These are phyloP conservation scores for Stagonosporopsis chrysanthemi DNA, from an alignment of 2,329 filamentous ascomycete genomes.

Conservation along the genomic window DNA sequence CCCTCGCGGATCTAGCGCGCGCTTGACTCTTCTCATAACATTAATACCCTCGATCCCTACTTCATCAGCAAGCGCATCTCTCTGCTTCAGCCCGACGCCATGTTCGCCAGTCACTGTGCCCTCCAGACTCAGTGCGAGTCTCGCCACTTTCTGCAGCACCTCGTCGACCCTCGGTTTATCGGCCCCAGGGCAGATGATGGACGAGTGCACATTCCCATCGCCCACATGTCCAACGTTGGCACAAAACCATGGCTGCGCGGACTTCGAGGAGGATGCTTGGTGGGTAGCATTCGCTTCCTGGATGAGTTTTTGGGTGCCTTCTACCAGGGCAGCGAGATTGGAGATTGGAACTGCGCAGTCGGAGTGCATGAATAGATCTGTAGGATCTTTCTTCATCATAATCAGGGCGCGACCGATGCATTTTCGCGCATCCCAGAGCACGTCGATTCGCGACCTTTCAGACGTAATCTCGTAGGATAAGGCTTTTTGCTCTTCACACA, in stretches of 20 bases:
- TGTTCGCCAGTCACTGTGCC: conserved; percentile 87
- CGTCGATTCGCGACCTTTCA: conserved; percentile 65
- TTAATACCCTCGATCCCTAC: conserved; percentile 76
- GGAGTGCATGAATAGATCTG: conserved; percentile 73
- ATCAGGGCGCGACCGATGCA: conserved; percentile 75
- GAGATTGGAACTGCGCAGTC: conserved; percentile 81
- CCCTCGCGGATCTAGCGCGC: conserved; percentile 75
- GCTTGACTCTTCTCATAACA: conserved; percentile 82
- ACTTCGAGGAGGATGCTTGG: not conserved
- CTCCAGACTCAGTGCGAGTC: conserved; percentile 80
- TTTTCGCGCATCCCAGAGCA: conserved; percentile 78
- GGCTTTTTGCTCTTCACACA: conserved; percentile 64
- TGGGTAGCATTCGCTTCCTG: conserved; percentile 35
- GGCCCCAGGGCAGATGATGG: conserved; percentile 37
- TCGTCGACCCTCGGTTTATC: conserved; percentile 36
- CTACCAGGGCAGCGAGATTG: conserved; percentile 73
- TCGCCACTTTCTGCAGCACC: conserved; percentile 68
- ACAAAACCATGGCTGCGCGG: conserved; percentile 37
- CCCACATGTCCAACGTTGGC: conserved; percentile 75
- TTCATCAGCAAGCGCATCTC: conserved; percentile 80
- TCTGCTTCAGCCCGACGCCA: conserved; percentile 81
- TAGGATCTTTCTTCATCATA: conserved; percentile 65
- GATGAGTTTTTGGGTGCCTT: conserved; percentile 74
- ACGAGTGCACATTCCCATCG: conserved; percentile 60
- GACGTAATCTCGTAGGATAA: conserved; percentile 71